These are phyloP conservation scores for Rhinocladiella similis DNA, from an alignment of 2,329 filamentous ascomycete species.

Conservation along the genomic window DNA sequence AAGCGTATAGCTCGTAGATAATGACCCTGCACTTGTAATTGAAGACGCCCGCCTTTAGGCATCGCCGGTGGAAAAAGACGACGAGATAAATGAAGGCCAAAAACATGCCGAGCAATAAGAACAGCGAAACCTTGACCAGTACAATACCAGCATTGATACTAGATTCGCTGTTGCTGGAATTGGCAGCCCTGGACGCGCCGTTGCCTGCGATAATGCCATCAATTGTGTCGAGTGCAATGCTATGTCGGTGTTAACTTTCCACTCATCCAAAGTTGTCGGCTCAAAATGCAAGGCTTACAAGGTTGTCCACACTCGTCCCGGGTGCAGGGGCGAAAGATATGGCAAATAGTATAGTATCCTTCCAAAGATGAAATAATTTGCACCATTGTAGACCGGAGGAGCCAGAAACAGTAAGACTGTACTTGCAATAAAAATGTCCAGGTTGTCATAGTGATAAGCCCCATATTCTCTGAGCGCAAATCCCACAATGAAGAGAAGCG, in stretches of 20 bases:
- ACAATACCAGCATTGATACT: slow-evolving; percentile 45
- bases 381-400: slow-evolving; percentile 44
- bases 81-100: slow-evolving; percentile 50
- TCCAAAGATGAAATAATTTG: slow-evolving; percentile 55
- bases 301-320: slow-evolving; percentile 59
- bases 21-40: slow-evolving; percentile 43
- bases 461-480: slow-evolving; percentile 40
- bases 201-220: slow-evolving; percentile 52
- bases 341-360: slow-evolving; percentile 52
- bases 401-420: slow-evolving; percentile 41
- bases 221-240: slow-evolving; percentile 44
- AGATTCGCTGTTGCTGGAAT: slow-evolving; percentile 31
- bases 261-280: too few relatives aligned
- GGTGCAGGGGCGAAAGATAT: slow-evolving; percentile 53
- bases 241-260: slow-evolving; percentile 32
- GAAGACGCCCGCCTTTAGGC: slow-evolving; percentile 40
- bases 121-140: slow-evolving; percentile 51
- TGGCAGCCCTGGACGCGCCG: slow-evolving; percentile 35
- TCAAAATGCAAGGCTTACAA: slow-evolving; percentile 35
- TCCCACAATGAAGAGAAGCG: slow-evolving; percentile 40
- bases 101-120: slow-evolving; percentile 54
- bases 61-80: slow-evolving; percentile 48
- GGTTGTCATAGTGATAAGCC: slow-evolving; percentile 38
- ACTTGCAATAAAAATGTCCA: slow-evolving; percentile 41
- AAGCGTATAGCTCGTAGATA: slow-evolving; percentile 46